Evolutionary conservation across 805 yeast genomes (phyloP).

Genomic region (Candida verbasci): DNA sequence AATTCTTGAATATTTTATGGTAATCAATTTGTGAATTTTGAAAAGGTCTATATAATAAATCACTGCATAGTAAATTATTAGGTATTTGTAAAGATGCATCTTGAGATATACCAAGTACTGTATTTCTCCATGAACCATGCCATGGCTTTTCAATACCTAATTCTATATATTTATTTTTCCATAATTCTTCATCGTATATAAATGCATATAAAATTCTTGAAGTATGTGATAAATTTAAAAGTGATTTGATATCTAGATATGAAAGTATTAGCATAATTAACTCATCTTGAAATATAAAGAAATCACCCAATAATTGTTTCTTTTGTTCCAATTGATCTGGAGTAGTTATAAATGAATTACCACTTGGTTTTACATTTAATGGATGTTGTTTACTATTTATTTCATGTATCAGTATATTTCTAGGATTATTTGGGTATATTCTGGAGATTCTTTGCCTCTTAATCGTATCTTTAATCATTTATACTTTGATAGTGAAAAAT

Average conservation of each 20-base stretch:
- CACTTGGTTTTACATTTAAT: slow-evolving; percentile 69
- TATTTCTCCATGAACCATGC: slow-evolving; percentile 80
- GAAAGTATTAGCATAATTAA: slow-evolving; percentile 50
- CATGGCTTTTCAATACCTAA: slow-evolving; percentile 34
- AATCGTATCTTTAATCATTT: slow-evolving; percentile 3
- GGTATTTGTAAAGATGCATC: slow-evolving; percentile 39
- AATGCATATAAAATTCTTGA: slow-evolving; percentile 72
- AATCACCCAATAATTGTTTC: slow-evolving; percentile 46
- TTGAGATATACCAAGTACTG: slow-evolving; percentile 46
- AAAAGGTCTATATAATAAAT: slow-evolving; percentile 74
- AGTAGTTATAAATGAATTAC: slow-evolving; percentile 48
- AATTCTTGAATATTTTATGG: slow-evolving; percentile 39
- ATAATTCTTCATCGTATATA: slow-evolving; percentile 70
- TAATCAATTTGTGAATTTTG: slow-evolving; percentile 75
- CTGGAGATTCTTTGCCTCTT: slow-evolving; percentile 1
- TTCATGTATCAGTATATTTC: slow-evolving; percentile 17
- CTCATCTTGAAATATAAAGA: slow-evolving; percentile 59
- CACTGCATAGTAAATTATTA: slow-evolving; percentile 61
- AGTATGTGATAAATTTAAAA: slow-evolving; percentile 50
- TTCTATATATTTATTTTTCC: slow-evolving; percentile 58
- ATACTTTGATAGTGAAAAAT: neutral
- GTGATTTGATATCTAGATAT: slow-evolving; percentile 43
- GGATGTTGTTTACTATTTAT: slow-evolving; percentile 53
- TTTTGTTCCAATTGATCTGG: slow-evolving; percentile 13
- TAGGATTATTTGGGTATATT: slow-evolving; percentile 10